Evolutionary conservation across 352 stramenopile species (phyloP), one percentile per base, ranked within the genome.

Genomic region (Globisporangium cederbergense): DNA sequence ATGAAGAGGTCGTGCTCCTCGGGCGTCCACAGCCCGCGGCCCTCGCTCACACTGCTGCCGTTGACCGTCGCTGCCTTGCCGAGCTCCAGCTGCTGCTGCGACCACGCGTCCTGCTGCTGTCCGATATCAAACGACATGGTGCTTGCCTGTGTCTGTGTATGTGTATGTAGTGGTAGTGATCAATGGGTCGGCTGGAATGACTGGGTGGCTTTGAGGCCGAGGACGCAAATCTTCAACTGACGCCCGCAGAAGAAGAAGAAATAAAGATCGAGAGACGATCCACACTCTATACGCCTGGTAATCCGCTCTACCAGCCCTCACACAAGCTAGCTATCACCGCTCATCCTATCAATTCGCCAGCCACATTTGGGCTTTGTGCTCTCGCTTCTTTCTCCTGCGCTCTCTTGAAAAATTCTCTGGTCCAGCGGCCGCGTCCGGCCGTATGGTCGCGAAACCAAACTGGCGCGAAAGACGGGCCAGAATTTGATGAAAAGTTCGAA

Each of bases 1-100:
- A 93, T 71, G 66, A 93, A 93, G 53, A 88, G 79, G 28, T 73
- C 65, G 69, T 93, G 84, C 56, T 93, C 85, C 55, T 90, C 81
- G 5, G 80, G 72, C 9, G 83, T 88, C 85, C 85, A 94, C 25
- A 90, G 74, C 2, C 82, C 82, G 42, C 82, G 82, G 61, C 82
- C 72, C 34, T 90, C 81, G 38, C 70, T 73, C 14, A 70, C 58
- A 28, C 25, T 28, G 38, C 71, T 28, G 38, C 71, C 69, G 68
- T 77, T 86, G 8, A 54, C 58, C 59, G 20, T 11, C 25, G 45
- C n/a, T 40, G 20, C 22, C 54, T 32, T 60, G 49, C 50, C 56
- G 53, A 62, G 66, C 62, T 71, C 62, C 5, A 50, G 62, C 34
- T 71, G 60, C 66, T 68, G 63, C 67, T 38, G 52, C 9, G 52